These are phyloP conservation scores for Secale cereale DNA, from an alignment of 176 grass and related monocot genomes.

Conservation along the genomic window DNA sequence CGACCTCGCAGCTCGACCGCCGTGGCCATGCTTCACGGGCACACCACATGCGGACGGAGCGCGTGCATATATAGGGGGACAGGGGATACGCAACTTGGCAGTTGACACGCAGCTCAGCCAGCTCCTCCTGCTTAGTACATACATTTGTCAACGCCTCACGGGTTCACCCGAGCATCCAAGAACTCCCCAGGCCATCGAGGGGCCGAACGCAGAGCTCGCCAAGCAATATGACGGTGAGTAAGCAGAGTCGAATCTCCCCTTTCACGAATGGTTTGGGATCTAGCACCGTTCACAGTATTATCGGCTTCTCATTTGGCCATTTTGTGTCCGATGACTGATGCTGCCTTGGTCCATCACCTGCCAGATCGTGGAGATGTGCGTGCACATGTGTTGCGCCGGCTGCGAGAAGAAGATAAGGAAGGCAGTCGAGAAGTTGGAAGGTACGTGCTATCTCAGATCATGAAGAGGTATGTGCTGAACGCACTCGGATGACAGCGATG, in stretches of 20 bases:
- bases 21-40: not conserved
- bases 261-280: not conserved
- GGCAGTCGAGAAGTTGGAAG: constrained; percentile 56
- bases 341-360: not conserved
- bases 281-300: not conserved
- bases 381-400: constrained; percentile 88
- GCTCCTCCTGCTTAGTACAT: not conserved
- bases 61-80: not conserved
- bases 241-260: not conserved
- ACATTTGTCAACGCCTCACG: not conserved
- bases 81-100: not conserved
- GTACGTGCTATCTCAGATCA: constrained; percentile 1
- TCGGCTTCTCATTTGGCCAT: not conserved
- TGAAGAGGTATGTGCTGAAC: not conserved
- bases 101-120: not conserved
- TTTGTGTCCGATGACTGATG: not conserved
- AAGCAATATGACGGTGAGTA: constrained; percentile 25
- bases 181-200: not conserved
- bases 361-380: constrained; percentile 86
- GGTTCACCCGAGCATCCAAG: not conserved
- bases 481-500: not conserved
- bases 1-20: not conserved
- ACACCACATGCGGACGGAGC: not conserved
- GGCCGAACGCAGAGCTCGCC: not conserved
- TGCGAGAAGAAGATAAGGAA: constrained; percentile 93